Evolutionary conservation across 371 early-diverging fungal genomes (phyloP).

Genomic region (Apophysomyces ossiformis): DNA sequence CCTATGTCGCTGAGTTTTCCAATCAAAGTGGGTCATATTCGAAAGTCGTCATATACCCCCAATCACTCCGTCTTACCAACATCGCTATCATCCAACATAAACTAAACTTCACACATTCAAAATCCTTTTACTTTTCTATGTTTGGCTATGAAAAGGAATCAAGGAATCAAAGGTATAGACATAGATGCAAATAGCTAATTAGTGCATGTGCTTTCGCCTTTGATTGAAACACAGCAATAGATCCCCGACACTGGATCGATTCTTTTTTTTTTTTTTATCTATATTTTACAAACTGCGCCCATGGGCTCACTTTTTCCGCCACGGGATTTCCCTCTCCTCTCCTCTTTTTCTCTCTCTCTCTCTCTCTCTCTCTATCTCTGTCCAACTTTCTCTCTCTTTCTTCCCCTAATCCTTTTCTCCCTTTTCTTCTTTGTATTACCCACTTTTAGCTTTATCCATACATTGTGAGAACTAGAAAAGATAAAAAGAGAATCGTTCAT

Average conservation of each 20-base stretch:
- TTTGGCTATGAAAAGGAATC: too few species aligned
- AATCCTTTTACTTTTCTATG: background rate
- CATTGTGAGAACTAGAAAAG: too few species aligned
- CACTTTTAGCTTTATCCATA: too few species aligned
- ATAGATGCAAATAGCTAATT: background rate
- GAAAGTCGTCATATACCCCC: background rate
- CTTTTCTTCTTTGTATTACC: background rate
- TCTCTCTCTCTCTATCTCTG: constrained; percentile 16
- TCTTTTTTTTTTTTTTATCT: background rate
- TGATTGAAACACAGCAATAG: background rate
- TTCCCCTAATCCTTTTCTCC: constrained; percentile 1
- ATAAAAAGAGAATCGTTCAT: background rate
- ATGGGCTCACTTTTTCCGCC: background rate
- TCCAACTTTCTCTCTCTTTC: constrained; percentile 17
- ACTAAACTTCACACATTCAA: background rate
- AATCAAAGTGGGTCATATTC: background rate
- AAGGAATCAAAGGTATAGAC: too few species aligned
- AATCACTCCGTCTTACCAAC: too few species aligned
- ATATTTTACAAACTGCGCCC: constrained; percentile 4
- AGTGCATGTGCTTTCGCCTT: background rate
- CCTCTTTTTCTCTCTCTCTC: background rate
- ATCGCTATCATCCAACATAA: too few species aligned
- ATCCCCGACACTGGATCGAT: background rate
- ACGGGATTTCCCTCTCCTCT: background rate
- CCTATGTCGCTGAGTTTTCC: constrained; percentile 3